phyloP scores from a whole-genome alignment of 352 stramenopile genomes.

The Thalassiosira livingstoniorum region DNA sequence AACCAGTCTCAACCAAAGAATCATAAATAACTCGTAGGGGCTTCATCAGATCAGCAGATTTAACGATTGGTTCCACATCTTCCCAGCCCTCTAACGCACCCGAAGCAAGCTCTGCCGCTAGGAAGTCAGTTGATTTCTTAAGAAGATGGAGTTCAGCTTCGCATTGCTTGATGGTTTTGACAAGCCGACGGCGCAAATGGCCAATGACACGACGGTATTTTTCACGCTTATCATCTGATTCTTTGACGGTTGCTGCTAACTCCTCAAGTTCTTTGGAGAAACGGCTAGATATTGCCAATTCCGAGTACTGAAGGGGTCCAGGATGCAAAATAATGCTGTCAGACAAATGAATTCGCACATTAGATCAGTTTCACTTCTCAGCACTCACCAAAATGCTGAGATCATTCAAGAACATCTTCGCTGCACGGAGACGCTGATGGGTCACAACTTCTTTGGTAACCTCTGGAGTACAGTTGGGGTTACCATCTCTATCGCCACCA shows the following conservation, averaged over 20 bases:
- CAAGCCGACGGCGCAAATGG: conserved; percentile 72
- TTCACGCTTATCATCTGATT: conserved; percentile 66
- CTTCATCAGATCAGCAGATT: conserved; percentile 76
- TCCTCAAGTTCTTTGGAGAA: conserved; percentile 70
- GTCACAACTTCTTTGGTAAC: conserved; percentile 86
- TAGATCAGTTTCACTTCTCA: conserved; percentile 12
- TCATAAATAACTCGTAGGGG: conserved; percentile 85
- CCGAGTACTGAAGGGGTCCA: conserved; percentile 32
- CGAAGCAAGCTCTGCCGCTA: conserved; percentile 32
- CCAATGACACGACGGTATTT: conserved; percentile 82
- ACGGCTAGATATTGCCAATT: conserved; percentile 80
- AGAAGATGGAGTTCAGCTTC: conserved; percentile 67
- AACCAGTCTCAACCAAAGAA: conserved; percentile 83
- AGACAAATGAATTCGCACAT: background rate
- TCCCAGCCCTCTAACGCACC: conserved; percentile 55
- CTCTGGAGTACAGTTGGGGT: conserved; percentile 88
- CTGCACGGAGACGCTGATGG: conserved; percentile 77
- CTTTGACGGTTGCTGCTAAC: conserved; percentile 59
- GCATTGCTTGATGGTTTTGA: conserved; percentile 77
- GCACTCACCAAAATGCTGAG: conserved; percentile 65
- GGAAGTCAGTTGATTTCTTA: conserved; percentile 46
- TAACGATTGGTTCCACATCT: conserved; percentile 65
- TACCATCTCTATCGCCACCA: conserved; percentile 88
- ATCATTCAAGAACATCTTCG: conserved; percentile 80
- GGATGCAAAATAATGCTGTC: background rate